Evolutionary conservation across 164 flowering plant genomes (phyloP), one percentile per base, ranked within the genome.

Genomic region (Nymphaea colorata): DNA sequence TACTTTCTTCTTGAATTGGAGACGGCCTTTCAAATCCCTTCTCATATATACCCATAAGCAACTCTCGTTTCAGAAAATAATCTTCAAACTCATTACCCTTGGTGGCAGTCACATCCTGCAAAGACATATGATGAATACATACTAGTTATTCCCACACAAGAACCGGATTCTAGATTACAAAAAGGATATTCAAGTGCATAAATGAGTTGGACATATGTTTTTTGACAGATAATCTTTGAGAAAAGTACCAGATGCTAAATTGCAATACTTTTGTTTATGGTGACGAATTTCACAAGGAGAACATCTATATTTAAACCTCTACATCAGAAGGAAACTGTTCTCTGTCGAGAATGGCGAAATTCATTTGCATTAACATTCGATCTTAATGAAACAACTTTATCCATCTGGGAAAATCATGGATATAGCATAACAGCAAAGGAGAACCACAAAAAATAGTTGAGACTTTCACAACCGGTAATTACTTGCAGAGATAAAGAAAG

Each of bases 81-180:
- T 91, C 99, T 75, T 94, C 99, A 76, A 94, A 94, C 69, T 94
- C 99, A 88, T 94, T 91, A 77, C 99, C 99, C 76, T 94, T 94
- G 8, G 99, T 94, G 65, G 97, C 99, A 68, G 98, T 94, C 47
- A 94, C 99, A 85, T 94, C 99, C 99, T 94, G 82, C 45, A 75
- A 17, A 67, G 42, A 18, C 18, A 10, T 2, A 61, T 17, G 41
- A 51, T 51, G 59, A 55, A 55, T 16, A n/a, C n/a, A 55, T 10
- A 16, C 59, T 16, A 55, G 12, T 1, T 8, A 10, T 1, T 1
- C 16, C 59, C 1, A 55, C 16, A 55, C 16, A 55, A 55, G 59
- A 55, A 55, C 1, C 12, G 17, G 10, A 66, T 17, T 8, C 59
- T 8, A 55, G 16, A 8, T 55, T 8, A 55, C 59, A 55, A 55